phyloP scores from a whole-genome alignment of 345 rosid genomes.

The Murraya koenigii region DNA sequence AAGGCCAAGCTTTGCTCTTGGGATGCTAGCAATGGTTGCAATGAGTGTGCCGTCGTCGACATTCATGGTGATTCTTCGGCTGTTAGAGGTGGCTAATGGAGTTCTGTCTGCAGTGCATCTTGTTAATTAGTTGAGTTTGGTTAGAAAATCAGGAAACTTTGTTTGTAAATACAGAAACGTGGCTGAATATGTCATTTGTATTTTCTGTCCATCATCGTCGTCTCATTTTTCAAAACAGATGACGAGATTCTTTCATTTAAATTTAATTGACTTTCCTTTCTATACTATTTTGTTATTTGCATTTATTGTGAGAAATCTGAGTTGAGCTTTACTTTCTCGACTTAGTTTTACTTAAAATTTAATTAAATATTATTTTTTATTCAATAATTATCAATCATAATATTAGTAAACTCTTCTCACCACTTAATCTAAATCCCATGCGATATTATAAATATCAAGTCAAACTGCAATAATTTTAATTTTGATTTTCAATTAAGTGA shows the following conservation, averaged over 20 bases:
- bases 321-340: too few species aligned
- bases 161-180: background rate
- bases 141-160: too few species aligned
- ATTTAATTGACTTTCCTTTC: background rate
- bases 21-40: slow-evolving; percentile 17
- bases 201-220: background rate
- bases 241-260: background rate
- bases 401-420: too few species aligned
- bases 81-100: slow-evolving; percentile 8
- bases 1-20: slow-evolving; percentile 48
- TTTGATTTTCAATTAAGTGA: background rate
- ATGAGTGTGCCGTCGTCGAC: slow-evolving; percentile 23
- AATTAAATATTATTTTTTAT: too few species aligned
- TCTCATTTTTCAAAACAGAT: background rate
- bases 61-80: background rate
- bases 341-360: too few species aligned
- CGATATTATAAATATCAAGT: too few species aligned
- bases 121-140: background rate
- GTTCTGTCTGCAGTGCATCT: background rate
- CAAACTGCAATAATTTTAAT: background rate
- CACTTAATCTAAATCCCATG: too few species aligned
- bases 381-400: too few species aligned
- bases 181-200: background rate
- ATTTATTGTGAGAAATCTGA: background rate
- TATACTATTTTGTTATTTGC: too few species aligned